phyloP scores from a whole-genome alignment of 2,329 filamentous ascomycete genomes.

The Drechmeria coniospora region DNA sequence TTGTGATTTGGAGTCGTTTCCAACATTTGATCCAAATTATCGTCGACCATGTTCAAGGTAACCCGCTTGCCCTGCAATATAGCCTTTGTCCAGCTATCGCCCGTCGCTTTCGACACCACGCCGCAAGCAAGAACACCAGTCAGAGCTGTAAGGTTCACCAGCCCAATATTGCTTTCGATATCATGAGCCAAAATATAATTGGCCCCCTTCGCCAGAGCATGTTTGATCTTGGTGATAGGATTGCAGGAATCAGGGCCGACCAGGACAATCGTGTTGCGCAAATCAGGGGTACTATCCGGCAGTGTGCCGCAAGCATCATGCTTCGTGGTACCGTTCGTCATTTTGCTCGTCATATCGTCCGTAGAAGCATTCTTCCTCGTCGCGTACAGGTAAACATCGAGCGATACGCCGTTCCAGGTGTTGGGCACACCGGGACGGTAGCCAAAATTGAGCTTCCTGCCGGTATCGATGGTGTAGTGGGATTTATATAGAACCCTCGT shows the following conservation, averaged over 20 bases:
- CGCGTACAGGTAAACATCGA: conserved; percentile 37
- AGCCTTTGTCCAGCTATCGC: conserved; percentile 25
- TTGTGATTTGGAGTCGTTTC: conserved; percentile 13
- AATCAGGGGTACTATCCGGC: conserved; percentile 37
- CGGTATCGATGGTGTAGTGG: conserved; percentile 23
- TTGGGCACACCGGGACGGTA: conserved; percentile 25
- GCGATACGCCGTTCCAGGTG: conserved; percentile 27
- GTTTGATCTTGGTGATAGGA: conserved; percentile 36
- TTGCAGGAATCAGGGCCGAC: conserved; percentile 43
- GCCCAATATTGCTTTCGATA: conserved; percentile 23
- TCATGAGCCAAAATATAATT: conserved; percentile 49
- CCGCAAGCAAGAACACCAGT: conserved; percentile 19
- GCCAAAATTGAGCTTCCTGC: conserved; percentile 22
- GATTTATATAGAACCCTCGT: conserved; percentile 26
- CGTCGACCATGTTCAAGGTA: conserved; percentile 26
- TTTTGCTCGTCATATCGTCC: no score
- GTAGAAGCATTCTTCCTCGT: no score
- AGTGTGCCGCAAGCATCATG: conserved; percentile 37
- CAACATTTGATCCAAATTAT: conserved; percentile 14
- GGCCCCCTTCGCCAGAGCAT: conserved; percentile 38
- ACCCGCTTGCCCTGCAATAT: conserved; percentile 29
- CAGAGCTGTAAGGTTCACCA: conserved; percentile 17
- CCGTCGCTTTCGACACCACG: conserved; percentile 26
- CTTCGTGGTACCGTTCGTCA: conserved; percentile 29
- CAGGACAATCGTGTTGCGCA: conserved; percentile 42